A percentile compares a stretch with the other conserved stretches of the same genome.
Conservation (phyloP, 1,284 basidiomycete genomes). For the Farysia itapuensis region DNA sequence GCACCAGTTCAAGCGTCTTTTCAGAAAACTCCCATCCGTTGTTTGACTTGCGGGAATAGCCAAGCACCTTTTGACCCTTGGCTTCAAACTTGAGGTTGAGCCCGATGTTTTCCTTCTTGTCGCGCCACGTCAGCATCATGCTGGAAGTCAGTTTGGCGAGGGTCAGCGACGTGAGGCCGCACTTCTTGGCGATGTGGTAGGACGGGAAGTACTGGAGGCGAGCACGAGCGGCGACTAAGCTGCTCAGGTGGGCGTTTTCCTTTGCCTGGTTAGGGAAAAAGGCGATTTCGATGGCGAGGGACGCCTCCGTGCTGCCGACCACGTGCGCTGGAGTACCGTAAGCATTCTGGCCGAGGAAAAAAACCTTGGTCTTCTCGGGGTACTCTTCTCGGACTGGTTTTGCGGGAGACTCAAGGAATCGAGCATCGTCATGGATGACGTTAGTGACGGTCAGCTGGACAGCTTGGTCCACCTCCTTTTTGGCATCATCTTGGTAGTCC, state of each 20-base stretch:
- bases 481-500: constrained; percentile 76
- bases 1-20: constrained; percentile 77
- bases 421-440: constrained; percentile 49
- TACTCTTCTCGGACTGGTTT: constrained; percentile 85
- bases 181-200: constrained; percentile 40
- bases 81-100: constrained; percentile 95
- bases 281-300: constrained; percentile 48
- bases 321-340: constrained; percentile 96
- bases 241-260: constrained; percentile 44
- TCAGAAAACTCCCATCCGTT: constrained; percentile 92
- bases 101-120: constrained; percentile 82
- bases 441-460: constrained; percentile 61
- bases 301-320: constrained; percentile 66
- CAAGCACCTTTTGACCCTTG: constrained; percentile 91
- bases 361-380: constrained; percentile 83
- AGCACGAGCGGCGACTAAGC: constrained; percentile 41
- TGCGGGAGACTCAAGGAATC: constrained; percentile 67
- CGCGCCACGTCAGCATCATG: constrained; percentile 78
- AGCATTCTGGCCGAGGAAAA: constrained; percentile 89
- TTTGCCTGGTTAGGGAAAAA: constrained; percentile 49
- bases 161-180: constrained; percentile 44
- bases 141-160: constrained; percentile 89
- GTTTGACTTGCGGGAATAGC: constrained; percentile 83
- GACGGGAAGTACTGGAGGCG: constrained; percentile 41
- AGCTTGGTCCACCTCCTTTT: constrained; percentile 82